phyloP scores from a whole-genome alignment of 371 early-diverging fungal genomes.

The Cladochytrium tenue region DNA sequence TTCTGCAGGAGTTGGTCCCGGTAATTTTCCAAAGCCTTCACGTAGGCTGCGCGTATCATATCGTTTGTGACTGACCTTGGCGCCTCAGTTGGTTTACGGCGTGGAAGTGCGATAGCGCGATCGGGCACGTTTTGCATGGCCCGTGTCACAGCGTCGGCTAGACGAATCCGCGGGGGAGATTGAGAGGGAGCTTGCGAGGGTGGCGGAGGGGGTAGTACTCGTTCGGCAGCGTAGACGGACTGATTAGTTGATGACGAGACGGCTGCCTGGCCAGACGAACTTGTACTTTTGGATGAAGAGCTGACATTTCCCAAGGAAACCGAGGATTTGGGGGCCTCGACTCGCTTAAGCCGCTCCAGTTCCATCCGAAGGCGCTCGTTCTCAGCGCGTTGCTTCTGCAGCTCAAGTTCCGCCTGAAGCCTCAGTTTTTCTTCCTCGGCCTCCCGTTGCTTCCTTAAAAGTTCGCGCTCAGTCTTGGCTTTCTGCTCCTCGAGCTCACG shows the following conservation, averaged over 20 bases:
- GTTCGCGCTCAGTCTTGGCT: constrained; percentile 10
- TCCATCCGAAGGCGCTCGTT: constrained; percentile 20
- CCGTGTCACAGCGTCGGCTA: background rate
- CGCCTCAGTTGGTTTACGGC: background rate
- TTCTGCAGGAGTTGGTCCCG: constrained; percentile 6
- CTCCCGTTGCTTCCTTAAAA: constrained; percentile 11
- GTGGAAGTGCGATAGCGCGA: background rate
- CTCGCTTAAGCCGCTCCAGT: constrained; percentile 13
- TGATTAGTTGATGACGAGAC: background rate
- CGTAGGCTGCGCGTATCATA: constrained; percentile 2
- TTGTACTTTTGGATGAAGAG: background rate
- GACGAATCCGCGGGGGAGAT: background rate
- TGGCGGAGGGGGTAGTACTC: background rate
- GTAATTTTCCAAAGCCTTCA: constrained; percentile 5
- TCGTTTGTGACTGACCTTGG: background rate
- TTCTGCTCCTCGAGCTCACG: constrained; percentile 12
- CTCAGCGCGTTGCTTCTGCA: constrained; percentile 17
- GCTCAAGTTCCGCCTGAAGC: constrained; percentile 17
- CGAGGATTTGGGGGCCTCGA: background rate
- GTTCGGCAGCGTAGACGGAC: background rate
- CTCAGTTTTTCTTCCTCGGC: constrained; percentile 12
- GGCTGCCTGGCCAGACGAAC: background rate
- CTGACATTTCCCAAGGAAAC: background rate
- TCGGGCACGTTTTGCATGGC: background rate
- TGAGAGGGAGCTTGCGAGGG: background rate